phyloP scores from a whole-genome alignment of 75 land plant species.

The Cupressus sempervirens region DNA sequence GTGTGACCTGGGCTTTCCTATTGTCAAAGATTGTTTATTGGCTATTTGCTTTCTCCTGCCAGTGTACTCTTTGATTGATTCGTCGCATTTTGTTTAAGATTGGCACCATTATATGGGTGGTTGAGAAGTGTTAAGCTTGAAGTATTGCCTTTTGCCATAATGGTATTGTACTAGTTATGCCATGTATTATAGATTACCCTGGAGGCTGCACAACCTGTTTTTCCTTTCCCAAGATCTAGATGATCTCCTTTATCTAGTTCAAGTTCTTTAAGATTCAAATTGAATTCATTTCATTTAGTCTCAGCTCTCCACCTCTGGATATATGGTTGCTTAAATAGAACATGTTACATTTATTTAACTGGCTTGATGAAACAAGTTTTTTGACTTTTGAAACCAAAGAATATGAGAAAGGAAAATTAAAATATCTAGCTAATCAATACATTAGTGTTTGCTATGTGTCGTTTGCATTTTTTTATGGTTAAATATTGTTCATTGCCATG shows the following conservation, averaged over 20 bases:
- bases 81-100: background rate
- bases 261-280: background rate
- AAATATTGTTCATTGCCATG: no score
- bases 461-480: background rate
- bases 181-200: background rate
- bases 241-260: background rate
- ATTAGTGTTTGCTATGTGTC: no score
- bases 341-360: background rate
- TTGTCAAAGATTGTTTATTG: slow-evolving; percentile 4
- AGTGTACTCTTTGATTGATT: background rate
- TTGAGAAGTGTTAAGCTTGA: background rate
- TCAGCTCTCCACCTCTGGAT: background rate
- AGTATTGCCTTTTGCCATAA: background rate
- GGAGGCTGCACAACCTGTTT: background rate
- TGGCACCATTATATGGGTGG: background rate
- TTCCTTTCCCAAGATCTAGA: background rate
- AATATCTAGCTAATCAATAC: background rate
- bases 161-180: background rate
- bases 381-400: background rate
- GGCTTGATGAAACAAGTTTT: background rate
- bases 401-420: background rate
- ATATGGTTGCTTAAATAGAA: background rate
- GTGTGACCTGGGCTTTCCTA: background rate
- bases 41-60: background rate
- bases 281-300: background rate